These are phyloP conservation scores for Didymella lethalis DNA, from an alignment of 2,329 filamentous ascomycete species.

Conservation along the genomic window DNA sequence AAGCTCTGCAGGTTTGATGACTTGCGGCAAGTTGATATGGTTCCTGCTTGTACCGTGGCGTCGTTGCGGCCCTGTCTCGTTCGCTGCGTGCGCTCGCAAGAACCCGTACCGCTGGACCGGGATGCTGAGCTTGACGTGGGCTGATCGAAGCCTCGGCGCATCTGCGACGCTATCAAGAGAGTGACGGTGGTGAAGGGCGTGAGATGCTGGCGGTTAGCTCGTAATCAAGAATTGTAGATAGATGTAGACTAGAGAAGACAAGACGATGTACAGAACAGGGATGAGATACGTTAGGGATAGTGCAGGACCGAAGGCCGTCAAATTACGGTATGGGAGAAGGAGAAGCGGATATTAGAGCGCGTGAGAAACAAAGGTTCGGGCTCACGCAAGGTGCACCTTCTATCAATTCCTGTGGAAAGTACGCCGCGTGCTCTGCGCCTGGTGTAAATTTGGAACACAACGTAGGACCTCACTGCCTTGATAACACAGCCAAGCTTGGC, in stretches of 20 bases:
- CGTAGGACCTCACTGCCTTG: constrained; percentile 11
- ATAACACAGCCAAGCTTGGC: constrained; percentile 12
- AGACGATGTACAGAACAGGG: constrained; percentile 27
- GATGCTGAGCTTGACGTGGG: constrained; percentile 31
- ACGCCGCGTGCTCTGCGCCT: constrained; percentile 38
- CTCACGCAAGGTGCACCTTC: constrained; percentile 43
- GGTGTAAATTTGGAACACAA: constrained; percentile 1
- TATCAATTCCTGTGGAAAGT: constrained; percentile 44
- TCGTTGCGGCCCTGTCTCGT: constrained; percentile 26
- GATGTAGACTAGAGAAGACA: constrained; percentile 7
- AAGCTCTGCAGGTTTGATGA: constrained; percentile 18
- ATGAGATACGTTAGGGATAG: constrained; percentile 12
- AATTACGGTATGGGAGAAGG: constrained; percentile 15
- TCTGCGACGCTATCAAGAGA: constrained; percentile 21
- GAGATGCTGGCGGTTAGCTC: constrained; percentile 13
- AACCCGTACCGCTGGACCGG: constrained; percentile 22
- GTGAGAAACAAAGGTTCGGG: constrained; percentile 30
- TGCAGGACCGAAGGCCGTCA: constrained; percentile 32
- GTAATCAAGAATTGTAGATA: background rate
- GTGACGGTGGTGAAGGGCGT: constrained; percentile 1
- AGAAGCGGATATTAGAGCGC: constrained; percentile 11
- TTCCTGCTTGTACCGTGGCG: constrained; percentile 7
- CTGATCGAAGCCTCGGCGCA: constrained; percentile 35
- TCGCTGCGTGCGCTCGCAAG: constrained; percentile 26
- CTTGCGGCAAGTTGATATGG: constrained; percentile 19